Evolutionary conservation across 257 asterid genomes (phyloP).

Genomic region (Penstemon davidsonii): DNA sequence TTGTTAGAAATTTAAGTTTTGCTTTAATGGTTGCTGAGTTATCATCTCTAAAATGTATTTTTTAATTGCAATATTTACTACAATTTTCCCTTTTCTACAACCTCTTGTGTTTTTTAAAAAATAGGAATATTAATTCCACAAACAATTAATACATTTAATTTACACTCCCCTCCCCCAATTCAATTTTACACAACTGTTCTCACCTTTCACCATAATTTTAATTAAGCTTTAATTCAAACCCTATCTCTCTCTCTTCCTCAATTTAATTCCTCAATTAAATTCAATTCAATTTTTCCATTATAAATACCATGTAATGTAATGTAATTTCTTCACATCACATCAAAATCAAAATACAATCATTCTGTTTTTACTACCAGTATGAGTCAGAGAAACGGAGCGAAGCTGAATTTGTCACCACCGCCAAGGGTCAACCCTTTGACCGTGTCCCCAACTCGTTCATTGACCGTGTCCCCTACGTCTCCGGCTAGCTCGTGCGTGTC

Average conservation of each 20-base stretch:
- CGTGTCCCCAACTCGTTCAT: constrained; percentile 40
- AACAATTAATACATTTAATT: constrained; percentile 27
- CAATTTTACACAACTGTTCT: too few relatives aligned
- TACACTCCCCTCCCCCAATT: background rate
- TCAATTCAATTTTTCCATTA: too few relatives aligned
- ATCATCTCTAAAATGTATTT: background rate
- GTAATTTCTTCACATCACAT: too few relatives aligned
- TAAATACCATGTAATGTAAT: too few relatives aligned
- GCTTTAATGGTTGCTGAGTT: background rate
- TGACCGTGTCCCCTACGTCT: constrained; percentile 39
- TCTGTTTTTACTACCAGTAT: constrained; percentile 14
- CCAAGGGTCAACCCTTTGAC: constrained; percentile 27
- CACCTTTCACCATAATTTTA: too few relatives aligned
- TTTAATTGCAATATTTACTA: constrained; percentile 18
- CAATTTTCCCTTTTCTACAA: constrained; percentile 11
- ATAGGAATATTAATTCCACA: constrained; percentile 22
- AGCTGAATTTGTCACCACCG: constrained; percentile 52
- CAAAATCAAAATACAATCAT: too few relatives aligned
- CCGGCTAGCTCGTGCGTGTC: constrained; percentile 55
- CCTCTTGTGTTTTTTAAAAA: too few relatives aligned
- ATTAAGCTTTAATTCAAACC: background rate
- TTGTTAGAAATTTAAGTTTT: too few relatives aligned
- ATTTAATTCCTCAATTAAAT: constrained; percentile 25
- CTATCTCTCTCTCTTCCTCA: constrained; percentile 19
- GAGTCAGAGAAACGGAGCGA: constrained; percentile 48